These are phyloP conservation scores for Pseudogymnoascus sp. DNA, from an alignment of 2,329 filamentous ascomycete species.

Conservation along the genomic window DNA sequence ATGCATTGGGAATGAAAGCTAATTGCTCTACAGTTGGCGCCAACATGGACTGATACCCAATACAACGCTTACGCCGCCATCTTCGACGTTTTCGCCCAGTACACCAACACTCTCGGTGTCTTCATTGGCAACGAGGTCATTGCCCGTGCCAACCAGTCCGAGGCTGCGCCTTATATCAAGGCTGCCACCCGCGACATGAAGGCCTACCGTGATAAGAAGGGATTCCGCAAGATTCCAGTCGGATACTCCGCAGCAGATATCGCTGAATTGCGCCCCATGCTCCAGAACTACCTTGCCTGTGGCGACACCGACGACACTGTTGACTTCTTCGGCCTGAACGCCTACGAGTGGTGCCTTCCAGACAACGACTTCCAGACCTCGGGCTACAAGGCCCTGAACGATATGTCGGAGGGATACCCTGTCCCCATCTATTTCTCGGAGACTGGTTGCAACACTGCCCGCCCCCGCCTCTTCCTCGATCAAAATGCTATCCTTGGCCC, in stretches of 20 bases:
- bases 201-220: conserved; percentile 65
- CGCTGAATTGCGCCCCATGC: conserved; percentile 53
- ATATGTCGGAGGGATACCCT: conserved; percentile 59
- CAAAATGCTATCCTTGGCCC: conserved; percentile 68
- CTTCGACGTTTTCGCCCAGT: conserved; percentile 69
- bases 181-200: conserved; percentile 76
- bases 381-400: conserved; percentile 62
- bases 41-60: conserved; percentile 67
- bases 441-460: conserved; percentile 67
- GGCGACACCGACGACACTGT: conserved; percentile 60
- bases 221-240: conserved; percentile 72
- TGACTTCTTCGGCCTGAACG: conserved; percentile 81
- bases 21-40: conserved; percentile 37
- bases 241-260: conserved; percentile 88
- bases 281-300: conserved; percentile 69
- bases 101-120: conserved; percentile 74
- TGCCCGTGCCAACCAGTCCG: conserved; percentile 48
- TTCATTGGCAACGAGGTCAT: conserved; percentile 88
- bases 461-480: conserved; percentile 58
- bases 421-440: conserved; percentile 89
- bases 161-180: conserved; percentile 74
- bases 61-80: conserved; percentile 59
- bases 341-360: conserved; percentile 64
- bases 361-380: conserved; percentile 53
- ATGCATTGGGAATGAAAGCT: conserved; percentile 12